Percentiles rank a stretch among this genome's conserved stretches.
These are phyloP conservation scores for Calycina herbarum DNA, from an alignment of 2,329 filamentous ascomycete species.

Conservation along the genomic window DNA sequence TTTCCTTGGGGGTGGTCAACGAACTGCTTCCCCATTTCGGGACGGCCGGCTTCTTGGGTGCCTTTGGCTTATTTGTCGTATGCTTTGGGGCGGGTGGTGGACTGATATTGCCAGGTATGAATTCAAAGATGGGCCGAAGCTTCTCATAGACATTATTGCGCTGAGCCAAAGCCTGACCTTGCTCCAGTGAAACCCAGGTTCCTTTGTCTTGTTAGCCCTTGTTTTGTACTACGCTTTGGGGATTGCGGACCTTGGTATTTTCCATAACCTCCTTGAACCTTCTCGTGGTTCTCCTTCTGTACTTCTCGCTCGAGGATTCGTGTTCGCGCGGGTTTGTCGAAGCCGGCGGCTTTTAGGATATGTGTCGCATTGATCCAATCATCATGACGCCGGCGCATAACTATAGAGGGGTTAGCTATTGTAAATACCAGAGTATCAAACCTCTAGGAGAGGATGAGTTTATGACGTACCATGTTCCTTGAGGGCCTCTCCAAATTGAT, in stretches of 20 bases:
- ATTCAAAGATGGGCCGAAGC: conserved; percentile 86
- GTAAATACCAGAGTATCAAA: conserved; percentile 9
- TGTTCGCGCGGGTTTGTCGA: conserved; percentile 94
- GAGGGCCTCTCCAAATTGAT: conserved; percentile 75
- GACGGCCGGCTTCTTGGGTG: conserved; percentile 64
- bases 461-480: conserved; percentile 65
- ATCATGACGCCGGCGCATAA: conserved; percentile 91
- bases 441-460: too few relatives aligned
- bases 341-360: conserved; percentile 93
- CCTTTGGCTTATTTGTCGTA: conserved; percentile 82
- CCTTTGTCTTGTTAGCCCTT: conserved; percentile 50
- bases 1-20: conserved; percentile 24
- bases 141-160: conserved; percentile 86
- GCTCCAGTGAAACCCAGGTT: conserved; percentile 90
- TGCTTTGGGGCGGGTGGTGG: conserved; percentile 94
- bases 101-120: conserved; percentile 77
- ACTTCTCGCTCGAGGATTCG: conserved; percentile 95
- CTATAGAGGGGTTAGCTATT: conserved; percentile 19
- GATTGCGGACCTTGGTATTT: conserved; percentile 83
- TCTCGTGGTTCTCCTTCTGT: conserved; percentile 94
- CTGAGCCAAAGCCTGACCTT: conserved; percentile 78
- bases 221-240: background rate
- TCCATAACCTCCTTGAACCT: conserved; percentile 96
- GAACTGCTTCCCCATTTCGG: conserved; percentile 57
- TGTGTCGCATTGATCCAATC: conserved; percentile 99